Percentiles rank a stretch among this genome's conserved stretches.
Evolutionary conservation across 2,329 filamentous ascomycete genomes (phyloP).

Genomic region (Aureobasidium uvarum): DNA sequence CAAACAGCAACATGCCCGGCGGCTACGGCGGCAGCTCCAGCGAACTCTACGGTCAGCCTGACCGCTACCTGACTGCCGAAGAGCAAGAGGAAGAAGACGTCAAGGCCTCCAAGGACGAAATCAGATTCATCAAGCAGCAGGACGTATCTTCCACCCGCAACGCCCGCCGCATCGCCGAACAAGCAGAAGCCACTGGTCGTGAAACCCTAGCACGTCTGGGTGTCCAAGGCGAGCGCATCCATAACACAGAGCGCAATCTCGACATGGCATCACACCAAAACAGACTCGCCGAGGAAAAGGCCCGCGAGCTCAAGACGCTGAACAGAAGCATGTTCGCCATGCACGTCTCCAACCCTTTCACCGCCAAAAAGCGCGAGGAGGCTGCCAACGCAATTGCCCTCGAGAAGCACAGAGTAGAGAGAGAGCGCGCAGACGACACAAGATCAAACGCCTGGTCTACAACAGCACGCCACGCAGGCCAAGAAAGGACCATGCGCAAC

Average conservation of each 20-base stretch:
- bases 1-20: conserved; percentile 24
- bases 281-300: conserved; percentile 72
- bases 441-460: conserved; percentile 53
- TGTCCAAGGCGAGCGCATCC: conserved; percentile 74
- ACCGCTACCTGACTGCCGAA: conserved; percentile 79
- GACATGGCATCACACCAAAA: conserved; percentile 73
- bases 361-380: conserved; percentile 58
- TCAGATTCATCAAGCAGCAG: conserved; percentile 71
- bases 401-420: conserved; percentile 60
- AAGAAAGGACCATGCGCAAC: conserved; percentile 52
- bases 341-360: conserved; percentile 55
- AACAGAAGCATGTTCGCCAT: conserved; percentile 86
- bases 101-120: conserved; percentile 69
- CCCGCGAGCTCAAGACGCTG: conserved; percentile 76
- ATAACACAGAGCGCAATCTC: conserved; percentile 79
- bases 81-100: conserved; percentile 72
- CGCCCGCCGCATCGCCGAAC: conserved; percentile 64
- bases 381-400: conserved; percentile 67
- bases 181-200: conserved; percentile 68
- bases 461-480: conserved; percentile 62
- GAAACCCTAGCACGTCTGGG: conserved; percentile 71
- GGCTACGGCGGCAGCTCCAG: conserved; percentile 32
- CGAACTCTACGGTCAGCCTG: conserved; percentile 56
- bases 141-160: conserved; percentile 72
- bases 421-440: conserved; percentile 57